Base-by-base conservation (phyloP, 805 yeast species). In the Maudiozyma saulgeensis region DNA sequence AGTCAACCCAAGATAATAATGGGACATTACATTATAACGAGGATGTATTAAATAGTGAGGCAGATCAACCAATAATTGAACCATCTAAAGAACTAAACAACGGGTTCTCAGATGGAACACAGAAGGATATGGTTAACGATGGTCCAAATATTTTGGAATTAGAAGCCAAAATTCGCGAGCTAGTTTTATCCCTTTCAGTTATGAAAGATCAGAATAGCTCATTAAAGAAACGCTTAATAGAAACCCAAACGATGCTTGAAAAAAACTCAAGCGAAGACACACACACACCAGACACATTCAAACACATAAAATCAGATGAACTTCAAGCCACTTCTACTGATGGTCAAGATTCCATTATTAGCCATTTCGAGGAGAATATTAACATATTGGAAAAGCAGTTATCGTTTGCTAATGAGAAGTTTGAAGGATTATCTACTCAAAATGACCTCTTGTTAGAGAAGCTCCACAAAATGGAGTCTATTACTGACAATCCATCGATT, bases 391-490 rank as follows among this genome's bases (percentile, higher is more conserved):
- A 35, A 35, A 15, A 13, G 8, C 38, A 35, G 15, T 26, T 44
- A 13, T 11, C 37, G 2, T 21, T 9, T 19, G 39, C 43, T 4
- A 43, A 38, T 9, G 19, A 65, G 3, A 76, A 80, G 52, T 58
- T 77, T 25, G 73, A 76, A 21, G 89, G 82, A 47, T 66, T 86
- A 38, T 69, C 77, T 13, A 71, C 78, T n/a, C 95, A 87, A 61
- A 85, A 87, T 60, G 71, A 77, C 45, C 70, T 86, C 5, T 68
- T 87, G 16, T 75, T 82, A 51, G 81, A 80, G 53, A 45, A 35
- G 8, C 16, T 47, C 2, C 32, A 28, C 32, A 28, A 28, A 28
- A 28, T 28, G 32, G 32, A 28, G 32, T 28, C 32, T 9, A 28
- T 28, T 28, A 8, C 32, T 28, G 32, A 28, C 12, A 28, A 28